Percentiles rank a stretch among this genome's conserved stretches.
phyloP scores from a whole-genome alignment of 805 yeast species.

The Teunomyces cretensis region DNA sequence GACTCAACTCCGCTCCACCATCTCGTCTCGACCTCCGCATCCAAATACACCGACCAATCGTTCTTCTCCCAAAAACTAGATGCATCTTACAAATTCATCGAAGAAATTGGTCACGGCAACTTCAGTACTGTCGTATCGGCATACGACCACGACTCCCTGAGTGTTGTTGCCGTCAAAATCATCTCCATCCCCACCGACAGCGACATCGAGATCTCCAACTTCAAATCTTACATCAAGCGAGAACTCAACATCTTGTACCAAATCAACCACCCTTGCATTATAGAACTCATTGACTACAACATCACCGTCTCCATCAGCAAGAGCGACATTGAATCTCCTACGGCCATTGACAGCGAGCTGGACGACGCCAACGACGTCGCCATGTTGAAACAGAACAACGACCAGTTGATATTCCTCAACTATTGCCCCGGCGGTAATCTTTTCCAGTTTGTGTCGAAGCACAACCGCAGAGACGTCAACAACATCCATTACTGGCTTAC shows the following conservation, averaged over 20 bases:
- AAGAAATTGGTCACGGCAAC: constrained; percentile 62
- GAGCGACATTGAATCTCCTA: constrained; percentile 21
- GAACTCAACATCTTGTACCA: constrained; percentile 67
- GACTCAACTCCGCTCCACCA: neutral
- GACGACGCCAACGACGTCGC: constrained; percentile 13
- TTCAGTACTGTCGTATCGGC: constrained; percentile 66
- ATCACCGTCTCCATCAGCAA: constrained; percentile 26
- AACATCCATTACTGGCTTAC: constrained; percentile 42
- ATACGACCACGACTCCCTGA: constrained; percentile 13
- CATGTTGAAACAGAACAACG: constrained; percentile 20
- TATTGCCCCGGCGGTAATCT: constrained; percentile 86
- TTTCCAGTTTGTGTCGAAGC: constrained; percentile 55
- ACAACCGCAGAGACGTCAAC: constrained; percentile 27
- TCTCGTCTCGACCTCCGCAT: neutral
- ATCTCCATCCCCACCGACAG: constrained; percentile 42
- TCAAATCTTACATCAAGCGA: constrained; percentile 45
- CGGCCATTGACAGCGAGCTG: constrained; percentile 15
- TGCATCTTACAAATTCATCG: constrained; percentile 15
- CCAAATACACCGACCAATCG: constrained; percentile 4
- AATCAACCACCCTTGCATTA: constrained; percentile 67
- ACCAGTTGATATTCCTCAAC: constrained; percentile 60
- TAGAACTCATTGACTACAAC: constrained; percentile 55
- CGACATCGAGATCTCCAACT: constrained; percentile 23
- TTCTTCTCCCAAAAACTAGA: constrained; percentile 12
- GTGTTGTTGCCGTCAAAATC: constrained; percentile 69